phyloP scores from a whole-genome alignment of 139 green algal species.

The Coelastrella sp. region DNA sequence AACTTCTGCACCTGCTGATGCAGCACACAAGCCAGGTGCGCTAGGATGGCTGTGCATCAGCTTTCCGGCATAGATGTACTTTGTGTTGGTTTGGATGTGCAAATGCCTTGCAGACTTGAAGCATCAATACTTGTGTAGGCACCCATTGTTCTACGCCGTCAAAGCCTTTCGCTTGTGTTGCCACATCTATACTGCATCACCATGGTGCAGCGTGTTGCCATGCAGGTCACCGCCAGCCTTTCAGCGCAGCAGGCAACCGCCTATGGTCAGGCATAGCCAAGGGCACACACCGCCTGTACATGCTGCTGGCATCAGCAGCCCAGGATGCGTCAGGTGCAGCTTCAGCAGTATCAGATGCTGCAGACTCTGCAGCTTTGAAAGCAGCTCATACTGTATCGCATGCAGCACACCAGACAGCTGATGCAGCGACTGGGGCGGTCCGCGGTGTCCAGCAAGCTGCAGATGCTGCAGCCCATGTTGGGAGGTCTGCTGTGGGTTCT shows the following conservation, averaged over 20 bases:
- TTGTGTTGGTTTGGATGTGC: too few species aligned
- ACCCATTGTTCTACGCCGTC: too few species aligned
- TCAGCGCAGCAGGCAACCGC: neutral
- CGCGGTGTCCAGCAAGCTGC: neutral
- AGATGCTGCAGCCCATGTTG: neutral
- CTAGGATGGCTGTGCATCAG: too few species aligned
- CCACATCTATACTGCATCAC: neutral
- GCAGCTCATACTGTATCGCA: neutral
- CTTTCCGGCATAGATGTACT: too few species aligned
- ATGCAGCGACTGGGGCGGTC: neutral
- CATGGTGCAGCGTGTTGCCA: neutral
- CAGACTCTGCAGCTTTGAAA: neutral
- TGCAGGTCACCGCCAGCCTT: neutral
- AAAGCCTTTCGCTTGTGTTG: too few species aligned
- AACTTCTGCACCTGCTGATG: neutral
- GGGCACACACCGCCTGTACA: neutral
- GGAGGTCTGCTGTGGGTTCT: neutral
- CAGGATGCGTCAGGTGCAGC: neutral
- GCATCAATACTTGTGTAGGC: too few species aligned
- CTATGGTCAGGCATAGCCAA: neutral
- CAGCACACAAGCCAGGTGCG: neutral
- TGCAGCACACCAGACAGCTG: neutral
- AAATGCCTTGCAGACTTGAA: too few species aligned
- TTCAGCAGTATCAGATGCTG: neutral
- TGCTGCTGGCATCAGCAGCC: constrained; percentile 2